A percentile compares a stretch with the other conserved stretches of the same genome.
phyloP scores from a whole-genome alignment of 768 basidiomycete genomes.

The Suillus placidus region DNA sequence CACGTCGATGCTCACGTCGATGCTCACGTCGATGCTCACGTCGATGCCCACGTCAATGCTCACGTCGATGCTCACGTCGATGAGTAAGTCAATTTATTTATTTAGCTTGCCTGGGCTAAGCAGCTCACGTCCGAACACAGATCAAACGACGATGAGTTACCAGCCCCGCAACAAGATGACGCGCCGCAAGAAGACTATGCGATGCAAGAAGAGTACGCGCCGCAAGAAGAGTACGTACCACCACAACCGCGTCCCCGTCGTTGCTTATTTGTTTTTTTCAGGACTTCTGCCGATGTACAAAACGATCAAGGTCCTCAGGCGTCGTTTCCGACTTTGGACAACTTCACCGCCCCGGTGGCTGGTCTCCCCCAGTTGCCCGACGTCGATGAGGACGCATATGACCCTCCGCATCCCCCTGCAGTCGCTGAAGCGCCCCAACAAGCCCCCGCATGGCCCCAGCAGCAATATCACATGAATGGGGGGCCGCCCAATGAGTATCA shows the following conservation, averaged over 20 bases:
- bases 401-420: too few species aligned
- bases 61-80: too few species aligned
- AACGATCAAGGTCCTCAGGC: background rate
- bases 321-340: background rate
- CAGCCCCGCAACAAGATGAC: background rate
- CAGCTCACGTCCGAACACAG: background rate
- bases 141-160: background rate
- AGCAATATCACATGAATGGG: too few species aligned
- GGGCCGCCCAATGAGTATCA: too few species aligned
- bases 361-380: background rate
- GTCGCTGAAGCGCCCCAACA: too few species aligned
- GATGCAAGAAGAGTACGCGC: too few species aligned
- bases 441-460: too few species aligned
- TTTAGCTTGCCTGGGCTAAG: background rate
- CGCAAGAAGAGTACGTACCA: background rate
- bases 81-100: background rate
- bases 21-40: too few species aligned
- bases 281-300: background rate
- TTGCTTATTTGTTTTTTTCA: background rate
- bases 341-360: background rate
- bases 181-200: too few species aligned
- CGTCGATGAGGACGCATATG: too few species aligned
- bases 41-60: too few species aligned
- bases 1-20: too few species aligned
- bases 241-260: background rate